Base-by-base conservation (phyloP, 2,329 filamentous ascomycete species). In the Trichoderma brevicompactum region DNA sequence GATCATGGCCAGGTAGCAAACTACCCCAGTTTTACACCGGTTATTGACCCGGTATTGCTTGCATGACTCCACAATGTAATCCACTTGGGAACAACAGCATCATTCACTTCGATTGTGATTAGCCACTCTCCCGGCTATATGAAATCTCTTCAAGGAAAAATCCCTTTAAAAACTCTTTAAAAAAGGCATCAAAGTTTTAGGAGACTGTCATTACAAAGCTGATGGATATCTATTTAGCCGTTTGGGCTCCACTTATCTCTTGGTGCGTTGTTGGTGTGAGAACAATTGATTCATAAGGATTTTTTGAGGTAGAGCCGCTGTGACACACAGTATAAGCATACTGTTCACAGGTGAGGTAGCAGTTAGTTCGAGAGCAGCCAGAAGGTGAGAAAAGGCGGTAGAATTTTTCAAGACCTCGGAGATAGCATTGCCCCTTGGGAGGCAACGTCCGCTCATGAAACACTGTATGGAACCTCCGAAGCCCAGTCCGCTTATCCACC, bases 91-190 rank as follows among this genome's bases (percentile, higher is more conserved):
- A 63, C 49, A 8, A 28, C 40, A 15, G 38, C 38, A 44, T 53
- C 49, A 54, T 63, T 63, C 60, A 54, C 15, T 40, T 46, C 40
- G n/a, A 32, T n/a, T 54, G 40, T 63, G 60, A 63, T 63, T 63
- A 38, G 60, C n/a, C n/a, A 28, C 28, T 2, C n/a, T 23, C n/a
- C 28, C 40, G n/a, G 49, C 50, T 53, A 36, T 13, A 17, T 54
- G 41, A 44, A 53, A 46, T 63, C 40, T 54, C n/a, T 63, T n/a
- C 12, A 19, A 13, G 15, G 36, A 41, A 54, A 43, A 53, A 46
- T 7, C 32, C n/a, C 34, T 63, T 53, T 43, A 19, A 63, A 63
- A 63, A 63, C 19, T 23, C n/a, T 54, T 43, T 28, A n/a, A 54
- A 54, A 62, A 52, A 46, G 60, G 60, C 49, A 63, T 40, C 32